Evolutionary conservation across 139 green algal species (phyloP).

Genomic region (Micractinium sp.): DNA sequence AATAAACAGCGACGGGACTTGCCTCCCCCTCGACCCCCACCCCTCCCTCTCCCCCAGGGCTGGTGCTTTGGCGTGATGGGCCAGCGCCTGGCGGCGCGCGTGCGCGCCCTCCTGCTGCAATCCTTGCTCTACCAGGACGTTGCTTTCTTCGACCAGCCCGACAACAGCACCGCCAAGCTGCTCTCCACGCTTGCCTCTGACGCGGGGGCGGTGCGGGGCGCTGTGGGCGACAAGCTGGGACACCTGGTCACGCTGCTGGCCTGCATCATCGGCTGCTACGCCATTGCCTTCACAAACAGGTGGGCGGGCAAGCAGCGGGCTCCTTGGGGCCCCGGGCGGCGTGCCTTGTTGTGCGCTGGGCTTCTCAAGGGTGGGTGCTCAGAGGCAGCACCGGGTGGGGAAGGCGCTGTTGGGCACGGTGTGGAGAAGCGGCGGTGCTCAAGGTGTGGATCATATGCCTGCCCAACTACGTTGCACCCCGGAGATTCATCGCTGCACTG

Average conservation of each 20-base stretch:
- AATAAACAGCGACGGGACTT: too few relatives aligned
- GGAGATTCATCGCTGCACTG: too few relatives aligned
- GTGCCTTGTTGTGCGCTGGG: not conserved
- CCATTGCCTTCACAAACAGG: constrained; percentile 14
- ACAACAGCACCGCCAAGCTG: constrained; percentile 67
- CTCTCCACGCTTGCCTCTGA: constrained; percentile 66
- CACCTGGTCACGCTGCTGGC: constrained; percentile 13
- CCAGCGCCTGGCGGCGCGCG: constrained; percentile 62
- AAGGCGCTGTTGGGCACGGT: too few relatives aligned
- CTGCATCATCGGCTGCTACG: constrained; percentile 13
- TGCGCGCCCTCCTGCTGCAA: constrained; percentile 67
- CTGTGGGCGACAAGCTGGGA: constrained; percentile 46
- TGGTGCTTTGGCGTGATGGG: constrained; percentile 65
- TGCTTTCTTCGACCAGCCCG: constrained; percentile 55
- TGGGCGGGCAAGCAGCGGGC: not conserved
- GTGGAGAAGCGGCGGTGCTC: too few relatives aligned
- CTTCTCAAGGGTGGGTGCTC: not conserved
- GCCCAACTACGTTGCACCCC: too few relatives aligned
- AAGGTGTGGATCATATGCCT: too few relatives aligned
- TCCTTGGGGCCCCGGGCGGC: too few relatives aligned
- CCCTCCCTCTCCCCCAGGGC: constrained; percentile 37
- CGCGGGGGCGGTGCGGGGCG: constrained; percentile 47
- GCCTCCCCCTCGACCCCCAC: not conserved
- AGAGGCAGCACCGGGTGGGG: too few relatives aligned
- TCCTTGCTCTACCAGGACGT: constrained; percentile 59